Evolutionary conservation across 306 rosid species (phyloP), one percentile per base, ranked within the genome.

Genomic region (Corylus americana): DNA sequence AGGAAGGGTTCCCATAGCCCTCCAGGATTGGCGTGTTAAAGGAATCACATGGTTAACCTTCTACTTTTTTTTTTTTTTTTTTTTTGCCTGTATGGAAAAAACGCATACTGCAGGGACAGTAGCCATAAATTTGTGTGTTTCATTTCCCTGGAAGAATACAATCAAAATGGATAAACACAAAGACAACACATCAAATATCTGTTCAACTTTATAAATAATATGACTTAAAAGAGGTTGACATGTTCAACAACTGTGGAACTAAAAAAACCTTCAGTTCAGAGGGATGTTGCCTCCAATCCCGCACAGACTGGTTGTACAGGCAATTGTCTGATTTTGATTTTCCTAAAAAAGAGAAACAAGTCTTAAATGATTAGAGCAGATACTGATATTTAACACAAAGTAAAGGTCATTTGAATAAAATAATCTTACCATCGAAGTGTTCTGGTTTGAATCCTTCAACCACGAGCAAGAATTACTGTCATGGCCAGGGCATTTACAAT

Each of bases 401-500:
- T 14, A 39, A 51, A 37, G 12, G 22, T 39, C 37, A 64, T 62
- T 55, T 66, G 62, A 18, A 31, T 37, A 51, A 59, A 58, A 47
- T 22, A 3, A 22, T 53, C 69, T 53, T 66, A 66, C 61, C 59
- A 44, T 25, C 49, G 39, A 67, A 27, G 22, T 42, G 18, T 51
- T 7, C 53, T 79, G 31, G 58, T 25, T 13, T 42, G 74, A 80
- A 53, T 54, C 74, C 35, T 74, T 25, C 17, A 54, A 39, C 63
- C 55, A 50, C 53, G 61, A 49, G 22, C 82, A 58, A 59, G 50
- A 13, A 67, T 3, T 67, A 39, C 55, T 39, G 42, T 73, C 78
- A 79, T 73, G 67, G 17, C 44, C 82, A 49, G 71, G 71, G 71
- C 82, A 71, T 63, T 71, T 49, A 13, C 72, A 61, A 47, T 31